Conservation (phyloP, 2,329 filamentous ascomycete species). For the Stemphylium beticola region DNA sequence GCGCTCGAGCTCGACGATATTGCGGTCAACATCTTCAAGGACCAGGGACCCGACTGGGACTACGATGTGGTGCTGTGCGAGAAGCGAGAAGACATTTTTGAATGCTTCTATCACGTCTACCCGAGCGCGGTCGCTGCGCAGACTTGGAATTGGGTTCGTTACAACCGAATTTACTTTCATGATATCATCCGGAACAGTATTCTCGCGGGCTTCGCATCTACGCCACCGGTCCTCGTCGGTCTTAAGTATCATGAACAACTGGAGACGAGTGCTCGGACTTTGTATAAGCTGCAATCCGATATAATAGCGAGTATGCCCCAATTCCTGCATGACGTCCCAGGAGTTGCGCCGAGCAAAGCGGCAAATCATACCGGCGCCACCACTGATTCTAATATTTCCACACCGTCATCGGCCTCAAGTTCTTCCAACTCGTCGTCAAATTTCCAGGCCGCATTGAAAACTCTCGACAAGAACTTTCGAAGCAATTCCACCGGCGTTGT, state of each 20-base stretch:
- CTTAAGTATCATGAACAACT: conserved; percentile 29
- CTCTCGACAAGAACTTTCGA: conserved; percentile 35
- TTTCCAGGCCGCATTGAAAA: conserved; percentile 4
- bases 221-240: conserved; percentile 34
- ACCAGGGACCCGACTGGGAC: conserved; percentile 27
- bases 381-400: not conserved
- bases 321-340: conserved; percentile 42
- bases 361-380: not conserved
- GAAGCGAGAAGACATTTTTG: conserved; percentile 24
- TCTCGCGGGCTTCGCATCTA: conserved; percentile 31
- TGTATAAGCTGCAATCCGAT: conserved; percentile 39
- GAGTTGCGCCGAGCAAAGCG: conserved; percentile 8
- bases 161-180: conserved; percentile 42
- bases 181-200: conserved; percentile 45
- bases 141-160: conserved; percentile 45
- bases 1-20: conserved; percentile 34
- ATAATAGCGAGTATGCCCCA: conserved; percentile 46
- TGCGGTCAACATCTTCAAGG: conserved; percentile 28
- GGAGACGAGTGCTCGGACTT: conserved; percentile 25
- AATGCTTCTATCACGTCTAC: conserved; percentile 42
- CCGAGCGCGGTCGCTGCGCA: conserved; percentile 32
- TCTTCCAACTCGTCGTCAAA: not conserved
- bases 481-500: not conserved
- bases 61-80: conserved; percentile 28
- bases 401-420: not conserved